Evolutionary conservation across 495 filamentous ascomycete species (phyloP).

Genomic region (Tuber magnatum): DNA sequence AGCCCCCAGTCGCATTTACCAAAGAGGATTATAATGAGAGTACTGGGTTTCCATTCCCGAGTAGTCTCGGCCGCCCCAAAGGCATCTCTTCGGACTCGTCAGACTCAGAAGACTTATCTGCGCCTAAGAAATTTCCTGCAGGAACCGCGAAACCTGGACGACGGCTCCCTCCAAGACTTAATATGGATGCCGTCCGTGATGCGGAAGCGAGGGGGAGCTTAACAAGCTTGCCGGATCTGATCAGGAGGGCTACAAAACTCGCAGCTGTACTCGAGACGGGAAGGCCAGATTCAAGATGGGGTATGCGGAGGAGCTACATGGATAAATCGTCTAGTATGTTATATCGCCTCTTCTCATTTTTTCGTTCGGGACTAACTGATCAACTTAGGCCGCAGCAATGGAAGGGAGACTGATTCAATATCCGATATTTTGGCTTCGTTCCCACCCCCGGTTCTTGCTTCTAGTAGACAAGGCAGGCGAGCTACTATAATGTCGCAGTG

Average conservation of each 20-base stretch:
- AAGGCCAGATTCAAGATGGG: conserved; percentile 49
- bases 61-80: conserved; percentile 43
- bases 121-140: background rate
- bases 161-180: conserved; percentile 53
- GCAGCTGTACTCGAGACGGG: conserved; percentile 85
- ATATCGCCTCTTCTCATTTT: background rate
- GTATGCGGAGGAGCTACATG: conserved; percentile 28
- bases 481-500: conserved; percentile 45
- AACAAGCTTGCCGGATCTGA: conserved; percentile 86
- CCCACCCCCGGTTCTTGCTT: conserved; percentile 66
- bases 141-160: conserved; percentile 24
- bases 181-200: conserved; percentile 70
- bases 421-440: conserved; percentile 90
- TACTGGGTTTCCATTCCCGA: conserved; percentile 14
- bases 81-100: conserved; percentile 27
- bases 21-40: conserved; percentile 10
- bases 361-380: conserved; percentile 4
- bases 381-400: conserved; percentile 38
- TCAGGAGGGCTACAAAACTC: conserved; percentile 75
- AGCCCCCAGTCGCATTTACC: conserved; percentile 13
- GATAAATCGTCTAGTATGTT: conserved; percentile 26
- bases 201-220: conserved; percentile 77
- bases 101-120: background rate
- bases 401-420: conserved; percentile 55
- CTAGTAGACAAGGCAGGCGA: conserved; percentile 49